phyloP scores from a whole-genome alignment of 2,329 filamentous ascomycete genomes.

The Exserohilum rostratum region DNA sequence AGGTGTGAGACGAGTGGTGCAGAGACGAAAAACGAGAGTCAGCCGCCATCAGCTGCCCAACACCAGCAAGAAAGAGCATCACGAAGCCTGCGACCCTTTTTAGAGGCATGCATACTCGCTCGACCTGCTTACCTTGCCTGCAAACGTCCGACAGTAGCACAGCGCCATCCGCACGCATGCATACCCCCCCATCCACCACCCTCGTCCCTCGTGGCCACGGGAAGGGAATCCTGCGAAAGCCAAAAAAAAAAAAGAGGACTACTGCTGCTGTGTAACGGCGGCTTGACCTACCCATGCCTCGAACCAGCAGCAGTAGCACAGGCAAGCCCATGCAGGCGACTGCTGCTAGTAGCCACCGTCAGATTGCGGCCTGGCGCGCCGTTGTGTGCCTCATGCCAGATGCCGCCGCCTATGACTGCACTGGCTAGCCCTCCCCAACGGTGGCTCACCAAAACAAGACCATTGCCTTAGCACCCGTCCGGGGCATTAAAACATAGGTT shows the following conservation, averaged over 20 bases:
- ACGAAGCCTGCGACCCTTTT: not conserved
- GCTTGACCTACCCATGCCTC: constrained; percentile 31
- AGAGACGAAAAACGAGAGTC: constrained; percentile 1
- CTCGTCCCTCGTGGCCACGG: constrained; percentile 21
- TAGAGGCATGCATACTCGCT: too few relatives aligned
- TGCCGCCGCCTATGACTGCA: constrained; percentile 21
- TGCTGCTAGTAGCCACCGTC: constrained; percentile 46
- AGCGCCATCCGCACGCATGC: constrained; percentile 5
- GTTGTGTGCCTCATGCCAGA: constrained; percentile 27
- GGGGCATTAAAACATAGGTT: constrained; percentile 17
- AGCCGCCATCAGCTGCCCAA: not conserved
- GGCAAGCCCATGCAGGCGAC: constrained; percentile 28
- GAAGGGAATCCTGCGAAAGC: constrained; percentile 19
- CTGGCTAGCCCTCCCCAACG: constrained; percentile 26
- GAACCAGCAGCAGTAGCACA: constrained; percentile 26
- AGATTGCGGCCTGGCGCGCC: constrained; percentile 30
- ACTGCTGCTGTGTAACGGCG: constrained; percentile 42
- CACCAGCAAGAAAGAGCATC: not conserved
- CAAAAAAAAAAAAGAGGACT: not conserved
- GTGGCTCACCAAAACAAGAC: constrained; percentile 22
- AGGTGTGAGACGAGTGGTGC: constrained; percentile 6
- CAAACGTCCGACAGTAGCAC: constrained; percentile 10
- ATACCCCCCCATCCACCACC: constrained; percentile 1
- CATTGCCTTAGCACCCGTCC: constrained; percentile 4
- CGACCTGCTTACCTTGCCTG: constrained; percentile 5